Conservation (phyloP, 345 rosid genomes). For the Bretschneidera sinensis region DNA sequence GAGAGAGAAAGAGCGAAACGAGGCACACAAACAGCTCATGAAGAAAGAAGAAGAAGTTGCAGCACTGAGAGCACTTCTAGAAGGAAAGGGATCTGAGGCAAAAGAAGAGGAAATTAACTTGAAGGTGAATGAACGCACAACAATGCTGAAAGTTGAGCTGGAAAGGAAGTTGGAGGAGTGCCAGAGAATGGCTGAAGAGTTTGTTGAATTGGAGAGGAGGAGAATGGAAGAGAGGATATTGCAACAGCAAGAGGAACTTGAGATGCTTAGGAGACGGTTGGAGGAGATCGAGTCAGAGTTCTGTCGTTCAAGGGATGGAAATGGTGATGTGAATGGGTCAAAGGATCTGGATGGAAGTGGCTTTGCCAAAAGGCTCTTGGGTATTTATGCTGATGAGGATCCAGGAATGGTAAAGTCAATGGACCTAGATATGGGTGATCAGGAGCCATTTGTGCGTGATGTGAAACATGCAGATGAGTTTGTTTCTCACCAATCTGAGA, state of each 20-base stretch:
- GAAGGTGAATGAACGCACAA: slow-evolving; percentile 64
- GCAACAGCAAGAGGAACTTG: slow-evolving; percentile 88
- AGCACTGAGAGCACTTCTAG: slow-evolving; percentile 47
- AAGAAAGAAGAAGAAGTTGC: slow-evolving; percentile 86
- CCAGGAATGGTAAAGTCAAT: slow-evolving; percentile 97
- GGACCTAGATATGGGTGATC: slow-evolving; percentile 90
- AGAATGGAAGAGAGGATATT: slow-evolving; percentile 89
- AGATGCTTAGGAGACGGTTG: slow-evolving; percentile 70
- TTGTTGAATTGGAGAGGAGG: slow-evolving; percentile 80
- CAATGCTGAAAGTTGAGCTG: slow-evolving; percentile 46
- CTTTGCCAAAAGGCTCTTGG: slow-evolving; percentile 65
- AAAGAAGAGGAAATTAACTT: slow-evolving; percentile 73
- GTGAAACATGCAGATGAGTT: slow-evolving; percentile 28
- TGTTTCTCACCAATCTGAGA: slow-evolving; percentile 13
- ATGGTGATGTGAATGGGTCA: slow-evolving; percentile 23
- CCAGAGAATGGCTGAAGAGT: slow-evolving; percentile 75
- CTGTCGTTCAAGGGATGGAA: slow-evolving; percentile 31
- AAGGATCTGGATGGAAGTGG: slow-evolving; percentile 50
- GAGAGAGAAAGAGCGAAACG: slow-evolving; percentile 71
- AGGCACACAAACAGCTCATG: slow-evolving; percentile 63
- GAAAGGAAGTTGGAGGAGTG: slow-evolving; percentile 78
- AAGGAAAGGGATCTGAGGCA: slow-evolving; percentile 41
- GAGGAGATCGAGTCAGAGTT: slow-evolving; percentile 71
- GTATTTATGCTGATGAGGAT: slow-evolving; percentile 63
- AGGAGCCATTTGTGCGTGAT: slow-evolving; percentile 45